Evolutionary conservation across 1,139 yeast genomes (phyloP).

Genomic region (Debaryomyces robertsiae): DNA sequence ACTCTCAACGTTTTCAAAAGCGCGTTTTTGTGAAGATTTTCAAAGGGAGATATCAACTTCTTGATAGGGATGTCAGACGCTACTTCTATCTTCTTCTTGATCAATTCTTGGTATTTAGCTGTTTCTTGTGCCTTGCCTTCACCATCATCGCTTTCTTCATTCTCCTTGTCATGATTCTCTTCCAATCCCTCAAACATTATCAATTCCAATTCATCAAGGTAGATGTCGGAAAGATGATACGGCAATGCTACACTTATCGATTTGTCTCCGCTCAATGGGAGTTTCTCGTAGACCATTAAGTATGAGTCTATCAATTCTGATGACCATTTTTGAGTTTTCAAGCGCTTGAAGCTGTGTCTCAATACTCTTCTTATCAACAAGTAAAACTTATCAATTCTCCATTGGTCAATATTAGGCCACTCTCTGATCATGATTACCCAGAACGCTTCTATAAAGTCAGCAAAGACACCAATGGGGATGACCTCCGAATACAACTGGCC

Average conservation of each 20-base stretch:
- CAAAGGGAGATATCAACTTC: constrained; percentile 60
- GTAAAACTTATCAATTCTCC: constrained; percentile 86
- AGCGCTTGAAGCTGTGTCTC: constrained; percentile 62
- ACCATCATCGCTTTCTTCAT: constrained; percentile 38
- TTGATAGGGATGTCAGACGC: constrained; percentile 55
- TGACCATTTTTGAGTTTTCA: constrained; percentile 61
- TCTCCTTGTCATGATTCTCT: constrained; percentile 38
- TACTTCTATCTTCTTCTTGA: constrained; percentile 29
- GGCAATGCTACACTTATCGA: constrained; percentile 76
- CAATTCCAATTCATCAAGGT: constrained; percentile 79
- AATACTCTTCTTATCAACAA: constrained; percentile 77
- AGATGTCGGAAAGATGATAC: constrained; percentile 82
- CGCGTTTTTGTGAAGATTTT: constrained; percentile 50
- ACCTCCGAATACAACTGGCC: constrained; percentile 60
- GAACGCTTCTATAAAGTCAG: constrained; percentile 68
- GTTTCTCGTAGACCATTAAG: constrained; percentile 40
- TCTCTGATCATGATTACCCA: constrained; percentile 81
- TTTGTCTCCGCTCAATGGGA: constrained; percentile 59
- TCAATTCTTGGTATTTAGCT: constrained; percentile 29
- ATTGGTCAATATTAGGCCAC: constrained; percentile 83
- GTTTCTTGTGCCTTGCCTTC: constrained; percentile 31
- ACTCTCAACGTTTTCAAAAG: constrained; percentile 65
- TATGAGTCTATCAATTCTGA: constrained; percentile 48
- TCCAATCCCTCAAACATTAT: constrained; percentile 52
- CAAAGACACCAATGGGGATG: constrained; percentile 43